These are phyloP conservation scores for Termitomyces sp. DNA, from an alignment of 768 basidiomycete species.

Conservation along the genomic window DNA sequence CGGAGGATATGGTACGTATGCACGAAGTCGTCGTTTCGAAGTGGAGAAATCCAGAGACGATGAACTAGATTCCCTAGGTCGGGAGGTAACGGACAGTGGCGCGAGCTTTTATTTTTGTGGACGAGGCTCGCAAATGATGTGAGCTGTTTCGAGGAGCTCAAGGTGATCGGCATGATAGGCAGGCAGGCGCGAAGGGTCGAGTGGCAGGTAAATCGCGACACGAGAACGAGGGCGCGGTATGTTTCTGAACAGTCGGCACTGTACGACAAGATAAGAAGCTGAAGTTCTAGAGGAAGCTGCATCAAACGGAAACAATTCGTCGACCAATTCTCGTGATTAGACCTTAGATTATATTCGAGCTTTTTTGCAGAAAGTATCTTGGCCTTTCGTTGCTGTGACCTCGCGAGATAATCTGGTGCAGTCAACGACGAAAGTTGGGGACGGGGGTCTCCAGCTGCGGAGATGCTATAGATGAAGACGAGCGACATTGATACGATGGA, in stretches of 20 bases:
- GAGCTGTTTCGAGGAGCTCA: slow-evolving; percentile 26
- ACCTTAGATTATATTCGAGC: slow-evolving; percentile 16
- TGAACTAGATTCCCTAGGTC: slow-evolving; percentile 16
- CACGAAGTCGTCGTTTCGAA: slow-evolving; percentile 16
- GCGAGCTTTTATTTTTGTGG: slow-evolving; percentile 5
- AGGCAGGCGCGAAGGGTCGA: slow-evolving; percentile 27
- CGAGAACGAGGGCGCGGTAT: slow-evolving; percentile 26
- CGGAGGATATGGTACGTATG: slow-evolving; percentile 18
- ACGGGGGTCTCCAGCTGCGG: slow-evolving; percentile 6
- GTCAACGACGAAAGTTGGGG: not conserved
- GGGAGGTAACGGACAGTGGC: slow-evolving; percentile 5
- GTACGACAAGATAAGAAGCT: slow-evolving; percentile 22
- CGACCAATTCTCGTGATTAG: slow-evolving; percentile 10
- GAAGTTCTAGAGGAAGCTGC: slow-evolving; percentile 27
- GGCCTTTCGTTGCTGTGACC: slow-evolving; percentile 14
- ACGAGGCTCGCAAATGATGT: slow-evolving; percentile 21
- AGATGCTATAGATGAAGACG: slow-evolving; percentile 12
- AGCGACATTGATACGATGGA: slow-evolving; percentile 11
- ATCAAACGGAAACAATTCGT: slow-evolving; percentile 20
- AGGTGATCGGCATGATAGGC: slow-evolving; percentile 25
- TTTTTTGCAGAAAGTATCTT: slow-evolving; percentile 15
- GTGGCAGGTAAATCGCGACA: slow-evolving; percentile 24
- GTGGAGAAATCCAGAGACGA: slow-evolving; percentile 28
- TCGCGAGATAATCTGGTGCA: slow-evolving; percentile 14
- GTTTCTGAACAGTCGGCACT: slow-evolving; percentile 23